Evolutionary conservation across 805 yeast genomes (phyloP).

Genomic region (Hanseniaspora lachancei): DNA sequence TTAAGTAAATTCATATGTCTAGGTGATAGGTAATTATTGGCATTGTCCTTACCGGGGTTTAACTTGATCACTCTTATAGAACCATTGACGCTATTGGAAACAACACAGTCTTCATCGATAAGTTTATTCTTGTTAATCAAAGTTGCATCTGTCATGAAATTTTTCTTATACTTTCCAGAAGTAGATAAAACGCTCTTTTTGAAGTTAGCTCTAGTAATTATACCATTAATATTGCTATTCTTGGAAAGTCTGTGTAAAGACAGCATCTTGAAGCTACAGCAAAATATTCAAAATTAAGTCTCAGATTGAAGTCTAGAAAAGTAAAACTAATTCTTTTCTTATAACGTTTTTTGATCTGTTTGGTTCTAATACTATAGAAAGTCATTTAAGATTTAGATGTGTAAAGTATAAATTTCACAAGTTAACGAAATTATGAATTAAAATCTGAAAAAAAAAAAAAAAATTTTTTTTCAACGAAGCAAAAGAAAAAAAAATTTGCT

Average conservation of each 20-base stretch:
- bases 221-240: not conserved
- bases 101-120: not conserved
- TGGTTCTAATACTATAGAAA: too few species aligned
- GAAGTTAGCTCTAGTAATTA: not conserved
- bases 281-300: too few species aligned
- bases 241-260: not conserved
- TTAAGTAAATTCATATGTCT: not conserved
- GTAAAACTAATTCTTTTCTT: too few species aligned
- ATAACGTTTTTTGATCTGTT: too few species aligned
- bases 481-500: too few species aligned
- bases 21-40: not conserved
- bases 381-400: too few species aligned
- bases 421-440: too few species aligned
- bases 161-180: not conserved
- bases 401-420: too few species aligned
- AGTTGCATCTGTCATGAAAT: slow-evolving; percentile 3
- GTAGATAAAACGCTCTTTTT: not conserved
- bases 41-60: not conserved
- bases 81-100: not conserved
- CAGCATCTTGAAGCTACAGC: not conserved
- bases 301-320: too few species aligned
- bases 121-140: slow-evolving; percentile 6
- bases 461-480: too few species aligned
- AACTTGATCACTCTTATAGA: not conserved
- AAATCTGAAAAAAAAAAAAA: too few species aligned